These are phyloP conservation scores for Tephrocybe rancida DNA, from an alignment of 768 basidiomycete species.

Conservation along the genomic window DNA sequence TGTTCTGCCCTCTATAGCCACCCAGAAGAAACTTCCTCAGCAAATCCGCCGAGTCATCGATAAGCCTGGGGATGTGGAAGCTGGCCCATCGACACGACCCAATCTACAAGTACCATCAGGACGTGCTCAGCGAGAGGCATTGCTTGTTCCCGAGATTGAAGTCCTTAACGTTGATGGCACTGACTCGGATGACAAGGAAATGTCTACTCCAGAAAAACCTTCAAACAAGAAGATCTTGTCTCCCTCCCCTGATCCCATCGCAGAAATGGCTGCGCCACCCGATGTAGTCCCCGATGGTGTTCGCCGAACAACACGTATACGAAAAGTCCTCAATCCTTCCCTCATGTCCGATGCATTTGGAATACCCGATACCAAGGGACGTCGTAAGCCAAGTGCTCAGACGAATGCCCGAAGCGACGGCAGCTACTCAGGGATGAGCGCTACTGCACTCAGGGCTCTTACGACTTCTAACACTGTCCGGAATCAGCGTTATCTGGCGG, in stretches of 20 bases:
- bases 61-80: background rate
- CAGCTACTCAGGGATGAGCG: constrained; percentile 67
- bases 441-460: constrained; percentile 66
- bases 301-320: constrained; percentile 55
- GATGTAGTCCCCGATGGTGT: constrained; percentile 11
- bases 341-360: constrained; percentile 40
- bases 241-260: constrained; percentile 6
- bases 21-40: constrained; percentile 13
- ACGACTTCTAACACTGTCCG: constrained; percentile 71
- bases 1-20: background rate
- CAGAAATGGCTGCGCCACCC: constrained; percentile 1
- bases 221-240: background rate
- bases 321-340: constrained; percentile 40
- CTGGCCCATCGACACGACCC: background rate
- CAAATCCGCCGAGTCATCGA: constrained; percentile 22
- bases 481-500: constrained; percentile 69
- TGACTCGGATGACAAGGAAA: background rate
- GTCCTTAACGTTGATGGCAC: background rate
- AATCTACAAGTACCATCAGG: background rate
- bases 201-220: background rate
- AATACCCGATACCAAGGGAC: constrained; percentile 29
- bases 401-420: constrained; percentile 33
- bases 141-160: background rate
- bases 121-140: background rate
- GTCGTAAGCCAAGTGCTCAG: constrained; percentile 43